Evolutionary conservation across 495 filamentous ascomycete species (phyloP), one percentile per base, ranked within the genome.

Genomic region (Penicillium manginii): DNA sequence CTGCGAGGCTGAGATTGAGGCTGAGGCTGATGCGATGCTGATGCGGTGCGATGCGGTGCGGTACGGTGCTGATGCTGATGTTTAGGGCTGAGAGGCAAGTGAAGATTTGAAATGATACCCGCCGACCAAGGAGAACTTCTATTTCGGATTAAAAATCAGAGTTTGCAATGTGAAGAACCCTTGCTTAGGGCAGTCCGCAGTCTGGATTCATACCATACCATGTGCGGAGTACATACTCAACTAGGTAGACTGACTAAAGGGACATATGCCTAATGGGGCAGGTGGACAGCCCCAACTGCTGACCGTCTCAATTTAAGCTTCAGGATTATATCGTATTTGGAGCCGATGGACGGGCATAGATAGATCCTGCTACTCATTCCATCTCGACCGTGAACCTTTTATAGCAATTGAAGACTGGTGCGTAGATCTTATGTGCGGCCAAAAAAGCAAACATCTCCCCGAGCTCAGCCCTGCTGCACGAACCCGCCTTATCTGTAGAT

Each of bases 401-500:
- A n/a, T 45, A 45, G n/a, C 42, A 45, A 8, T 29, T 45, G 42
- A 45, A 17, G 26, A 29, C 9, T 29, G 26, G 4, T 29, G 26
- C 6, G 26, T 8, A 29, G 26, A 29, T 8, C 26, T 29, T 8
- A 29, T 45, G 42, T 47, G 45, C 45, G 12, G 21, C 45, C 45
- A 29, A 47, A 47, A 47, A 47, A 47, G 45, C 45, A 47, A 47
- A 47, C 22, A 47, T 47, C 45, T 47, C 14, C 40, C 40, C 40
- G 40, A 43, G 17, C 4, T 43, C 45, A 47, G 45, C 45, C 45
- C 40, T 23, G 21, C 45, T 47, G 45, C 45, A 47, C 10, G 21
- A 47, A 23, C 45, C 45, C 45, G 21, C 22, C 46, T 52, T 50
- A 53, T 60, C 52, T 43, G 15, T 10, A 18, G 15, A 43, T 43